Base-by-base conservation (phyloP, 192 early-diverging fungal genomes). In the Coemansia sp. region DNA sequence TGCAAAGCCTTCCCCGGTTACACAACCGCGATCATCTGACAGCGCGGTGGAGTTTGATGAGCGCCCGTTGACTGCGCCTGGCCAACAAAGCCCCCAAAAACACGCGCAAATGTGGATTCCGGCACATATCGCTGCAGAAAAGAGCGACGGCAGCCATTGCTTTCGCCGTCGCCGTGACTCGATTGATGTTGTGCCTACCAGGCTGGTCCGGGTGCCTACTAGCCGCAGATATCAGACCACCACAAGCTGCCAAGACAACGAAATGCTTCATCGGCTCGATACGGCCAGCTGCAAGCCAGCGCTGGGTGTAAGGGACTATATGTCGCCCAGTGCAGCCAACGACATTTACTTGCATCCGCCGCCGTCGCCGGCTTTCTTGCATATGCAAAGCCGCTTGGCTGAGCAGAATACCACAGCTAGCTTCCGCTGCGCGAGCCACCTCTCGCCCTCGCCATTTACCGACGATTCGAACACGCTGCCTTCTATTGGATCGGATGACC, bases 391-490 rank as follows among this genome's bases (percentile, higher is more conserved):
- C 14, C 51, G 51, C 9, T n/a, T 55, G 51, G 5, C 31, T 10
- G 24, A 55, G 28, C 51, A 55, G 14, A 55, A 55, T 55, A 55
- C 51, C 13, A 14, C 51, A 13, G 13, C 51, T 0, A 65, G 39
- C 16, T 57, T 65, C 53, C 63, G 63, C 36, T 31, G 63, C 39
- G 51, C 40, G 9, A 65, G 63, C 11, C 51, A 42, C n/a, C 63
- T 53, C 10, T 65, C 28, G 11, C 51, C 51, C 26, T 55, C 24
- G 51, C 51, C 11, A 26, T 28, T 7, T 16, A 55, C 13, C 13
- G 51, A 28, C 14, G 51, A 55, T 6, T 6, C 51, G 14, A 55
- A 55, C 51, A 55, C 26, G 5, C 16, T 55, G 28, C 51, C 51
- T 18, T 26, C 51, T 31, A 55, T 55, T 55, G 51, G 51, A 14